Evolutionary conservation across 495 filamentous ascomycete species (phyloP), one percentile per base, ranked within the genome.

Genomic region (Penicillium dipodomyicola): DNA sequence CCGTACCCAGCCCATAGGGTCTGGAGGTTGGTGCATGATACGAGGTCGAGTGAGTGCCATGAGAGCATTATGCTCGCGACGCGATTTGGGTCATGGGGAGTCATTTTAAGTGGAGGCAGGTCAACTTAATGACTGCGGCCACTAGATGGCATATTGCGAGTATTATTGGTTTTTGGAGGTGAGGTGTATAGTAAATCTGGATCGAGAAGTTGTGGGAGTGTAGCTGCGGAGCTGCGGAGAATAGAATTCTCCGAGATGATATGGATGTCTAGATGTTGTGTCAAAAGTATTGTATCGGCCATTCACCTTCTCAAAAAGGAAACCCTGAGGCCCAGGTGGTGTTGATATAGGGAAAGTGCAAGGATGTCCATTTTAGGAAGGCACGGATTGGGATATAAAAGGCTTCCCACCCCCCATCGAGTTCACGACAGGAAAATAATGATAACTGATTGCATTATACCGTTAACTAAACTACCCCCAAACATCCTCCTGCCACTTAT

Each of bases 401-500:
- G 15, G 35, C n/a, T 6, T 14, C 11, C 30, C 30, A 3, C 10
- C 30, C 9, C 10, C n/a, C n/a, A n/a, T 9, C 27, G 9, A 29
- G 1, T 32, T 32, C 10, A 30, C 3, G 9, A 1, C 0, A 29
- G 4, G 30, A 14, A 33, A 33, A 14, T 33, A 12, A 14, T 14
- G 14, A 14, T 33, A 12, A 14, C 5, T 33, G 30, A 10, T 32
- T 12, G 30, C 30, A 14, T 33, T 33, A 35, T 35, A 35, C 5
- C 14, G 4, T 35, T 35, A 14, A 35, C 33, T 35, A 35, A 2
- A 35, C 33, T 35, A 33, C 1, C 32, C 32, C 32, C 32, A 33
- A 33, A 33, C 32, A 74, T 82, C 79, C 56, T 80, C 77, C 59
- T 74, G 72, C 78, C 78, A 82, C 60, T 77, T 78, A 23, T 67